Conservation (phyloP, 768 basidiomycete genomes). For the Leucosporidium creatinivorum region DNA sequence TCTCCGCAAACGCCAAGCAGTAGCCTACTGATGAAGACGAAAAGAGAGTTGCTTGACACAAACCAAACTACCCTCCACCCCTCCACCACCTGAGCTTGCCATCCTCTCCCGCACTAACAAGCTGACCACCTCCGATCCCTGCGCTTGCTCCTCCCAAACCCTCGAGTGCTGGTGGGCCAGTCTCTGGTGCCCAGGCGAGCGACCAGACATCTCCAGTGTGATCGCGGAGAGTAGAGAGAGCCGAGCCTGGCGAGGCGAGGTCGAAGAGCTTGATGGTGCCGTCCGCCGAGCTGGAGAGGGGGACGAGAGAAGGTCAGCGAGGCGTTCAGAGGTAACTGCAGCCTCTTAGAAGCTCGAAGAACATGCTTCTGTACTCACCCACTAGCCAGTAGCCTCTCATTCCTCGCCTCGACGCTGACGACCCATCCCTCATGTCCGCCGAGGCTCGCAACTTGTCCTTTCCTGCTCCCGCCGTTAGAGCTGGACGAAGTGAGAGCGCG, state of each 20-base stretch:
- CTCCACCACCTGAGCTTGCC: slow-evolving; percentile 25
- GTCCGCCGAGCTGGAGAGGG: slow-evolving; percentile 16
- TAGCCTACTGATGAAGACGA: no score
- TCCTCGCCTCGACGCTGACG: slow-evolving; percentile 20
- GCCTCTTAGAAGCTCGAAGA: not conserved
- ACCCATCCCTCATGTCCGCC: slow-evolving; percentile 33
- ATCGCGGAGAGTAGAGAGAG: slow-evolving; percentile 32
- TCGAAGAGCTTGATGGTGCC: slow-evolving; percentile 35
- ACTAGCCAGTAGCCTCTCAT: slow-evolving; percentile 27
- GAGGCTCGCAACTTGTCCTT: slow-evolving; percentile 28
- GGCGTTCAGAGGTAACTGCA: not conserved
- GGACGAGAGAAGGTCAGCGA: not conserved
- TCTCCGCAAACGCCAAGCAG: no score
- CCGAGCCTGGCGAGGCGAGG: slow-evolving; percentile 16
- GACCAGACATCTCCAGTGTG: slow-evolving; percentile 30
- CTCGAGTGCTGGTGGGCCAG: slow-evolving; percentile 7
- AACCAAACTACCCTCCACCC: slow-evolving; percentile 22
- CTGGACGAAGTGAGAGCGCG: slow-evolving; percentile 16
- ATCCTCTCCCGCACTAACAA: slow-evolving; percentile 27
- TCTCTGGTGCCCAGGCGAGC: slow-evolving; percentile 28
- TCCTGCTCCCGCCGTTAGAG: slow-evolving; percentile 11
- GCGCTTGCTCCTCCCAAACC: slow-evolving; percentile 28
- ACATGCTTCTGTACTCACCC: slow-evolving; percentile 13
- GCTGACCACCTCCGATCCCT: slow-evolving; percentile 22
- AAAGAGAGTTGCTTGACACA: no score